Evolutionary conservation across 192 early-diverging fungal species (phyloP), one percentile per base, ranked within the genome.

Genomic region (Chytriomyces sp.): DNA sequence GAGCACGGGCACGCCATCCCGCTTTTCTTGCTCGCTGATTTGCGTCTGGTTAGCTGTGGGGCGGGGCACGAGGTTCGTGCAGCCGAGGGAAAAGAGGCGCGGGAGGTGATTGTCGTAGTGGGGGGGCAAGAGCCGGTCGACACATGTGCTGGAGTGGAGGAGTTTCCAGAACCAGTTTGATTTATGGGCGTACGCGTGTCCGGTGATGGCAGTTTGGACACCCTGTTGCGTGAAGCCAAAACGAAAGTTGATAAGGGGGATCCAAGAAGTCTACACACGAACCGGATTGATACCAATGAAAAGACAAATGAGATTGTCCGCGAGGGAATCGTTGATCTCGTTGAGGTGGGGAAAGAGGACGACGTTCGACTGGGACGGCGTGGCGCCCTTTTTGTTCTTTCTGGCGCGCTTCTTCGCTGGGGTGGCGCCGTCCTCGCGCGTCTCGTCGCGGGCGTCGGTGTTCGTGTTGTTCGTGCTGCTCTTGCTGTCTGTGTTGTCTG

Each of bases 111-210:
- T 26, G 39, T 75, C 68, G 28, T 59, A 70, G 5, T 12, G 5
- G 3, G 37, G 33, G 0, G 68, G 68, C 17, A 70, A 39, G 5
- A 70, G 68, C 25, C 68, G 68, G 28, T 70, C 68, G 19, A 49
- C 52, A 34, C 68, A 70, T 17, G 3, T 38, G 31, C 68, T 34
- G 19, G 56, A 59, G 39, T 59, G 39, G 25, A 70, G 56, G 5
- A 70, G 68, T 37, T 70, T 70, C 68, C 68, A 70, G 38, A 70
- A 70, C 68, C 68, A 70, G 39, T 70, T 70, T 39, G 55, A 59
- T 41, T 7, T 30, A 37, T 70, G 68, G 30, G 68, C 73, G 22
- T 65, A 74, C 22, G 74, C 74, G 37, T 75, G 74, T 32, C 74
- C 74, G n/a, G 59, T 59, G n/a, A 72, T 36, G 12, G 64, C 56